phyloP scores from a whole-genome alignment of 2,329 filamentous ascomycete genomes.

The Dactylellina drechsleri region DNA sequence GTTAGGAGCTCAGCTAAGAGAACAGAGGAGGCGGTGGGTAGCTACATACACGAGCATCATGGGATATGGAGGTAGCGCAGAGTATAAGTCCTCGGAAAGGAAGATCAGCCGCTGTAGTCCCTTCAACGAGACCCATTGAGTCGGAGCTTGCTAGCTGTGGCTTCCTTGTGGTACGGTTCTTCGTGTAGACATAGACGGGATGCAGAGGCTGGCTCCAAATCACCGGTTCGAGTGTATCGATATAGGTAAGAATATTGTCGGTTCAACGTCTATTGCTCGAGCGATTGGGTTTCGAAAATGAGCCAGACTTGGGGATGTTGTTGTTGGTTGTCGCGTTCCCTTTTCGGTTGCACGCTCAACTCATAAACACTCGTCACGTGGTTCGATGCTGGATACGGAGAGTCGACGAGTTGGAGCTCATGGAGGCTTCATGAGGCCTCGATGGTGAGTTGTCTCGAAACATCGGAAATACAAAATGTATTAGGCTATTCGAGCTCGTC shows the following conservation, averaged over 20 bases:
- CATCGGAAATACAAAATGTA: too few species aligned
- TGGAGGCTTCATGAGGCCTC: too few species aligned
- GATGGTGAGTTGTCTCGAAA: too few species aligned
- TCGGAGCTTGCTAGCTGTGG: conserved; percentile 5
- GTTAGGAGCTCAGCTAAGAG: not conserved
- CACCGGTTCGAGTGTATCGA: too few species aligned
- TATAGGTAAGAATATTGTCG: too few species aligned
- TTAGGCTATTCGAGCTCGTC: too few species aligned
- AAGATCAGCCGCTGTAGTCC: conserved; percentile 59
- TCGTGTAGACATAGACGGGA: conserved; percentile 8
- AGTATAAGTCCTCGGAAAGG: conserved; percentile 78
- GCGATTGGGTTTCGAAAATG: not conserved
- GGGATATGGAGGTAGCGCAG: conserved; percentile 86
- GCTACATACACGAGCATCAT: conserved; percentile 76
- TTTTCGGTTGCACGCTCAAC: conserved; percentile 3
- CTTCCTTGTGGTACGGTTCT: not conserved
- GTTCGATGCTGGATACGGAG: not conserved
- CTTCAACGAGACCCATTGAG: conserved; percentile 42
- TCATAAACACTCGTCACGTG: conserved; percentile 4
- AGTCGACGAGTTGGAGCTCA: not conserved
- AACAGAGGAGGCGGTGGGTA: conserved; percentile 60
- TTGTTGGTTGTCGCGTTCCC: not conserved
- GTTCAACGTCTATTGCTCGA: not conserved
- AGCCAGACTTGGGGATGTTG: not conserved
- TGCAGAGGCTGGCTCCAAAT: too few species aligned